Base-by-base conservation (phyloP, 257 asterid genomes). In the Solanum bulbocastanum region DNA sequence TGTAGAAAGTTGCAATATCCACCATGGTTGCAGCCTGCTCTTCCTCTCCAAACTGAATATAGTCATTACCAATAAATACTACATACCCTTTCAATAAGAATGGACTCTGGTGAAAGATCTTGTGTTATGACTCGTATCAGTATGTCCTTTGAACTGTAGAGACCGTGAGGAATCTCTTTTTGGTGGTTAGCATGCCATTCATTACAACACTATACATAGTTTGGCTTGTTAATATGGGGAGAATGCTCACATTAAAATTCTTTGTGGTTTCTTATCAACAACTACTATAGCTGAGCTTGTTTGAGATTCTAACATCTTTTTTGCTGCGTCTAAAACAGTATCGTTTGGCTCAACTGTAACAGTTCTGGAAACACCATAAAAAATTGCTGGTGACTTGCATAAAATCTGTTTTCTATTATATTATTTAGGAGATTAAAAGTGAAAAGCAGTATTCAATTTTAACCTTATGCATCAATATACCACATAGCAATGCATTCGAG, bases 251-350 rank as follows among this genome's bases (percentile, higher is more conserved):
- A 92, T 90, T 25, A 91, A 90, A 89, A 97, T 95, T 89, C 99
- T 98, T 65, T 93, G 89, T 85, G 99, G 99, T 88, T 94, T 97
- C 89, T 94, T 94, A 32, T 97, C 99, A 60, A 96, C 94, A 5
- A 92, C 91, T 37, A 94, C 94, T n/a, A 97, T 88, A 12, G 98
- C 97, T 68, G 91, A 91, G 91, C 96, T 95, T 15, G 94, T 84
- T 44, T 90, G 91, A 65, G 83, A 85, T 89, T 97, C 99, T 15
- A 92, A 94, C 95, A 97, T 96, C 91, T 94, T 95, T 85, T 94
- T 95, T 33, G 99, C 93, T 89, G 96, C 94, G 58, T 13, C 92
- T 85, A 95, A 89, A 73, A 97, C 98, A 25, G 93, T 96, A 87
- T 95, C 98, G 32, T 85, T 92, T 82, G 98, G 98, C 86, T 92